Evolutionary conservation across 228 moss, liverwort and hornwort genomes (phyloP), one percentile per base, ranked within the genome.

Genomic region (Sphagnum magellanicum): DNA sequence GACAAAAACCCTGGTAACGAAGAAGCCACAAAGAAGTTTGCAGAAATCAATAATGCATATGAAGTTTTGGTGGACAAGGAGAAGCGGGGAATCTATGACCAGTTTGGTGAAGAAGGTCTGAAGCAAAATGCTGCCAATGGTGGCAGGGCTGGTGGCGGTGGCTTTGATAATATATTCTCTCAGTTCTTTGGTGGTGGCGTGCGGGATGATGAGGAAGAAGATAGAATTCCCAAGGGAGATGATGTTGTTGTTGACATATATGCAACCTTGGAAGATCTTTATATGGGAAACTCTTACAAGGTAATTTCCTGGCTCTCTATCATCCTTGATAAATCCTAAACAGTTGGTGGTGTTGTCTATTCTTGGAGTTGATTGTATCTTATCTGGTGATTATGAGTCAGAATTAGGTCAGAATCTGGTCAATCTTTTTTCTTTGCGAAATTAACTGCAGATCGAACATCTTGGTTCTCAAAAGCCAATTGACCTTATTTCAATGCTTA

Each of bases 1-100:
- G 97, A 97, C 71, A 97, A 97, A 81, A 97, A 97, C 74, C 91
- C 88, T 5, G 93, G 91, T 17, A 86, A 84, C 59, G 96, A 97
- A 64, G 96, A 91, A 7, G 96, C 96, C 17, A 97, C 84, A 14
- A 90, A 85, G 81, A 93, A 93, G 87, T 97, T 97, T 50, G 86
- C 93, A 60, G 96, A 97, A 82, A 97, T 97, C 66, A 90, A 81
- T 67, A 97, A 93, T 61, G 96, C 91, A 2, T 97, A 97, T 51
- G 96, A 97, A 68, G 80, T 97, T 63, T 78, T 97, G 61, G 81
- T 85, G 1, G 88, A 97, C 53, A 75, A 65, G 60, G 96, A 97
- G 86, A 97, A 93, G 80, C 81, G 96, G 4, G 83, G 79, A 59
- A 67, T 97, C 10, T 97, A 93, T 63, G 97, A 97, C 10, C 79